Evolutionary conservation across 225 moss, liverwort and hornwort genomes (phyloP).

Genomic region (Rhytidiadelphus loreus): DNA sequence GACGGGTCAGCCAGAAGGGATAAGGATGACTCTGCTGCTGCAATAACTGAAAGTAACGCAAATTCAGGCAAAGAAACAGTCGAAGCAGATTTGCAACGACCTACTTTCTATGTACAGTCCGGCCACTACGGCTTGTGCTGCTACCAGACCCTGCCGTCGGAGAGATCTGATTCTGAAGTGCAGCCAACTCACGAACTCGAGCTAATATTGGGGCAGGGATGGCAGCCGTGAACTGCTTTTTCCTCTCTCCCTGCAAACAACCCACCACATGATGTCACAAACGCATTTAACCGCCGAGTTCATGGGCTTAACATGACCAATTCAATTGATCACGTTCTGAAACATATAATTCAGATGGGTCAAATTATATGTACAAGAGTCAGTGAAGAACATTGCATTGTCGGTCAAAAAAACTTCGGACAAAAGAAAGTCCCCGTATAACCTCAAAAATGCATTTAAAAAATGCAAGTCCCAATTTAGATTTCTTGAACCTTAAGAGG

Average conservation of each 20-base stretch:
- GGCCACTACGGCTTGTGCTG: conserved; percentile 88
- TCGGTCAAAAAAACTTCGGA: neutral
- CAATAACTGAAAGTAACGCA: conserved; percentile 19
- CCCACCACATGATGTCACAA: neutral
- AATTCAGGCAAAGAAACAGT: neutral
- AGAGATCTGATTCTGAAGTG: conserved; percentile 73
- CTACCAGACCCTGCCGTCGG: conserved; percentile 44
- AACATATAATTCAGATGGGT: neutral
- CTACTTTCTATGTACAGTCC: conserved; percentile 81
- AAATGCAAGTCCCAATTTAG: neutral
- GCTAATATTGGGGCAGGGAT: conserved; percentile 84
- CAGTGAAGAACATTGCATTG: neutral
- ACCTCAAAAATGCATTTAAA: neutral
- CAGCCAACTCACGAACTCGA: conserved; percentile 85
- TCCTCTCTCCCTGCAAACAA: conserved; percentile 73
- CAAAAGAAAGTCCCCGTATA: neutral
- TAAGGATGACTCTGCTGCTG: conserved; percentile 2
- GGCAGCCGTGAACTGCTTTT: conserved; percentile 95
- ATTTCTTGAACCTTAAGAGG: neutral
- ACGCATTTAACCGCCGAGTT: neutral
- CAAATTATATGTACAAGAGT: neutral
- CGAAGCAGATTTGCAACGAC: neutral
- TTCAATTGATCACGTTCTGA: neutral
- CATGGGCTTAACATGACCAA: neutral
- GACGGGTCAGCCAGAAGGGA: neutral